These are phyloP conservation scores for Sistotremastrum suecicum DNA, from an alignment of 768 basidiomycete species.

Conservation along the genomic window DNA sequence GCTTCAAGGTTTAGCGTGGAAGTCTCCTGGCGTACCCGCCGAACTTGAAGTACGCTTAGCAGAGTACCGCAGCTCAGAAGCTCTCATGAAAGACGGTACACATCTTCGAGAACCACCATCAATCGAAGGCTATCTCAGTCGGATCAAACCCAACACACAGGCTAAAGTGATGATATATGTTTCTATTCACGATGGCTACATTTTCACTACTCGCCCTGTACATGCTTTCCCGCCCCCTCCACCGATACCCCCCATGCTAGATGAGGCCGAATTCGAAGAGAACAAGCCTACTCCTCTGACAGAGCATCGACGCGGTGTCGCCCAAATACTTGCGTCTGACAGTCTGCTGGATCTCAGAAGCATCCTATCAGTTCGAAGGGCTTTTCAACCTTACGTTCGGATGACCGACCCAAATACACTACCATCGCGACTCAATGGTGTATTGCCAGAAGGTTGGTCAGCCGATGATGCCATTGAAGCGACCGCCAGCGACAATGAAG, in stretches of 20 bases:
- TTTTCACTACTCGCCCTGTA: slow-evolving; percentile 43
- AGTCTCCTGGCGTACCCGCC: slow-evolving; percentile 9
- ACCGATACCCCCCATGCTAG: slow-evolving; percentile 25
- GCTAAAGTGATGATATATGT: slow-evolving; percentile 52
- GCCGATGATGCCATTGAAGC: slow-evolving; percentile 20
- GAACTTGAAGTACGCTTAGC: slow-evolving; percentile 9
- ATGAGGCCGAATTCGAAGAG: neutral
- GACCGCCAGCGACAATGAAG: slow-evolving; percentile 40
- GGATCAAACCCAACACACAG: slow-evolving; percentile 45
- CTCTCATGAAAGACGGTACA: slow-evolving; percentile 30
- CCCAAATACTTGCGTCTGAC: slow-evolving; percentile 49
- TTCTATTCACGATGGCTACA: slow-evolving; percentile 52
- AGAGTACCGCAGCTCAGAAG: neutral
- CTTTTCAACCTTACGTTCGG: slow-evolving; percentile 33
- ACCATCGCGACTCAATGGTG: slow-evolving; percentile 12
- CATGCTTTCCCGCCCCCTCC: slow-evolving; percentile 57
- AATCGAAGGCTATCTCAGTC: slow-evolving; percentile 78
- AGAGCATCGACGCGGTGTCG: slow-evolving; percentile 32
- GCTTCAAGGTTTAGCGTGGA: slow-evolving; percentile 60
- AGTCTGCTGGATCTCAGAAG: slow-evolving; percentile 62
- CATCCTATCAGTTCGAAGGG: slow-evolving; percentile 50
- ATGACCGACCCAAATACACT: slow-evolving; percentile 17
- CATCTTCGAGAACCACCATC: slow-evolving; percentile 60
- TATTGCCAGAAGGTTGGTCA: slow-evolving; percentile 7
- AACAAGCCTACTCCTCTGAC: slow-evolving; percentile 3